Evolutionary conservation across 2,329 filamentous ascomycete species (phyloP).

Genomic region (Didymella glomerata): DNA sequence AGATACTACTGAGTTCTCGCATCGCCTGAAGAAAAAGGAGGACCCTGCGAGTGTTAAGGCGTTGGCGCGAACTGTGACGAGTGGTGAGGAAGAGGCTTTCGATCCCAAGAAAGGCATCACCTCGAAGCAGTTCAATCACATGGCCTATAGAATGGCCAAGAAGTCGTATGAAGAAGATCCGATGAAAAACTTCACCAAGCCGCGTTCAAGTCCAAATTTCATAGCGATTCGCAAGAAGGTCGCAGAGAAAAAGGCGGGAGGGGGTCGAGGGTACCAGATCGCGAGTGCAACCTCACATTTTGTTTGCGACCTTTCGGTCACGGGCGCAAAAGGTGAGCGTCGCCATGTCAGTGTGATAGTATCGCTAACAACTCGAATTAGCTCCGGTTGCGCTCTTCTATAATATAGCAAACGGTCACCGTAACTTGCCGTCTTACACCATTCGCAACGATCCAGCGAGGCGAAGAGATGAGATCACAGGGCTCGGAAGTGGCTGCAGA

Average conservation of each 20-base stretch:
- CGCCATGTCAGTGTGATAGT: fast-evolving
- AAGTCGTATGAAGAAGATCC: constrained; percentile 25
- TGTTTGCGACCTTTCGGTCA: constrained; percentile 24
- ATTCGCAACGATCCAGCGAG: constrained; percentile 27
- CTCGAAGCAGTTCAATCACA: constrained; percentile 19
- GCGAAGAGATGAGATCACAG: constrained; percentile 58
- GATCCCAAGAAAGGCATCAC: constrained; percentile 10
- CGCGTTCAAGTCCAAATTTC: constrained; percentile 1
- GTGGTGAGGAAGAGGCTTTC: constrained; percentile 2
- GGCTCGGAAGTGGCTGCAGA: constrained; percentile 73
- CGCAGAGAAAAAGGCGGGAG: constrained; percentile 17
- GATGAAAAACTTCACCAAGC: constrained; percentile 18
- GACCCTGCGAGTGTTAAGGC: constrained; percentile 1
- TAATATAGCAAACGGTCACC: constrained; percentile 33
- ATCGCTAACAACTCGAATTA: constrained; percentile 1
- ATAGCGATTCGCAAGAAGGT: constrained; percentile 14
- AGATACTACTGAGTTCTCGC: constrained; percentile 24
- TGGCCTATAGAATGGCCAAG: constrained; percentile 31
- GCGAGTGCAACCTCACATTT: constrained; percentile 27
- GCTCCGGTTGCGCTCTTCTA: constrained; percentile 34
- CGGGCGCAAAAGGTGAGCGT: constrained; percentile 19
- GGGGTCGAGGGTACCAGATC: constrained; percentile 26
- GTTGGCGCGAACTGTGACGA: constrained; percentile 5
- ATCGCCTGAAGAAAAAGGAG: constrained; percentile 19
- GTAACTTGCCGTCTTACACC: constrained; percentile 29